Conservation (phyloP, 2,329 filamentous ascomycete genomes). For the Aspergillus vadensis region DNA sequence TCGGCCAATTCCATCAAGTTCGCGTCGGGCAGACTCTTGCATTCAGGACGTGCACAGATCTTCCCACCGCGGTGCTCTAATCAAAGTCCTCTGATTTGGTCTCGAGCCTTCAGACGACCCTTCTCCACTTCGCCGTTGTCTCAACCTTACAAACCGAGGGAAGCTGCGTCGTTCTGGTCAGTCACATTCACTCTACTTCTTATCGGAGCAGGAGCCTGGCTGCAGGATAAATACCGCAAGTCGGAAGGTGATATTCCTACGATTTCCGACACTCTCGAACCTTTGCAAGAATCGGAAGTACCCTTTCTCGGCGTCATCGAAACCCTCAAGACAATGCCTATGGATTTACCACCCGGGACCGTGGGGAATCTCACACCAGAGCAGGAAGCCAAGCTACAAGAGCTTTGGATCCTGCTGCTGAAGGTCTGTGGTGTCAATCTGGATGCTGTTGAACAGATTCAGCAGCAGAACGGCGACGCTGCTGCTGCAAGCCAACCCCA, state of each 20-base stretch:
- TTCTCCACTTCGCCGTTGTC: slow-evolving; percentile 30
- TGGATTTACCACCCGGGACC: slow-evolving; percentile 58
- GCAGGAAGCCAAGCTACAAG: slow-evolving; percentile 82
- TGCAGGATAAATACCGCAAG: slow-evolving; percentile 35
- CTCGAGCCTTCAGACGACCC: slow-evolving; percentile 26
- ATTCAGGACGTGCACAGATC: slow-evolving; percentile 26
- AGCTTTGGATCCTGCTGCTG: slow-evolving; percentile 78
- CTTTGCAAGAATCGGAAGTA: slow-evolving; percentile 20
- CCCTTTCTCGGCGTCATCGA: slow-evolving; percentile 38
- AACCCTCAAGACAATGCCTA: slow-evolving; percentile 40
- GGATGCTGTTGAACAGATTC: slow-evolving; percentile 29
- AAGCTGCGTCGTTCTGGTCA: slow-evolving; percentile 43
- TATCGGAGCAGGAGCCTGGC: slow-evolving; percentile 38
- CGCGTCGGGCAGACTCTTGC: slow-evolving; percentile 18
- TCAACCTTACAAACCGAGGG: slow-evolving; percentile 29
- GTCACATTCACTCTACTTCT: slow-evolving; percentile 37
- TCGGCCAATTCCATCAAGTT: slow-evolving; percentile 32
- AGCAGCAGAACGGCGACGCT: slow-evolving; percentile 23
- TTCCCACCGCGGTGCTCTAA: slow-evolving; percentile 18
- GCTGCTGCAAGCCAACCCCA: slow-evolving; percentile 28
- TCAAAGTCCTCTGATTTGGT: slow-evolving; percentile 26
- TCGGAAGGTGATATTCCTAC: slow-evolving; percentile 15
- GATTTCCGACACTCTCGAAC: slow-evolving; percentile 15
- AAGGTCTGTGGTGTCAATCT: slow-evolving; percentile 69
- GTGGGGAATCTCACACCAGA: slow-evolving; percentile 86